Evolutionary conservation across 345 rosid species (phyloP), one percentile per base, ranked within the genome.

Genomic region (Trapa bicornis): DNA sequence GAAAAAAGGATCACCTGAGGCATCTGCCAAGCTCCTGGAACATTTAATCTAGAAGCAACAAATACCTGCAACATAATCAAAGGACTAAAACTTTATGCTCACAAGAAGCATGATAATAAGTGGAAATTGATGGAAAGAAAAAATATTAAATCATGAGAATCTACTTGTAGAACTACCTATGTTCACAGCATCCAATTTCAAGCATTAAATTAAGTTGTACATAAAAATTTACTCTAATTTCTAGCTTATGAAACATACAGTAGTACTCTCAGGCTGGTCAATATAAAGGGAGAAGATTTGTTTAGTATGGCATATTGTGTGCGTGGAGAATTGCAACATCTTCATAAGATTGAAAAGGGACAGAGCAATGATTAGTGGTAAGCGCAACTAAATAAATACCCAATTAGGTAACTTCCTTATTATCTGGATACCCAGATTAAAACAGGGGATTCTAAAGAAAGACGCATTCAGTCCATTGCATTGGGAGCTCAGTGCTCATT

Each of bases 1-100:
- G 33, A 4, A 15, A 29, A 47, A 22, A 56, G 33, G 32, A 72
- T 48, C 68, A 88, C 99, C 99, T 94, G 99, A 73, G 97, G 97
- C 99, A 94, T 94, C 85, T 94, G 99, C 99, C 99, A 94, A 36
- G 97, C 99, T 85, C 99, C 99, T 0, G 97, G 99, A 77, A 94
- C 97, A 79, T 94, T 94, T 79, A 94, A 77, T 72, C 96, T 94
- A 1, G 99, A 91, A 43, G 87, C 99, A 77, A 94, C 97, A 78
- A 94, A 94, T 32, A 94, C 83, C 99, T 94, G 84, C 72, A 54
- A 71, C 22, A 37, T 62, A 68, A 68, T 35, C n/a, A 36, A 15
- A 32, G 39, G 1, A 45, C 32, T 41, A 33, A 32, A 7, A 45
- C 10, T 53, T 61, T 29, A 61, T 47, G 16, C 67, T 53, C 47